Base-by-base conservation (phyloP, 2,329 filamentous ascomycete genomes). In the Alternaria postmessia region DNA sequence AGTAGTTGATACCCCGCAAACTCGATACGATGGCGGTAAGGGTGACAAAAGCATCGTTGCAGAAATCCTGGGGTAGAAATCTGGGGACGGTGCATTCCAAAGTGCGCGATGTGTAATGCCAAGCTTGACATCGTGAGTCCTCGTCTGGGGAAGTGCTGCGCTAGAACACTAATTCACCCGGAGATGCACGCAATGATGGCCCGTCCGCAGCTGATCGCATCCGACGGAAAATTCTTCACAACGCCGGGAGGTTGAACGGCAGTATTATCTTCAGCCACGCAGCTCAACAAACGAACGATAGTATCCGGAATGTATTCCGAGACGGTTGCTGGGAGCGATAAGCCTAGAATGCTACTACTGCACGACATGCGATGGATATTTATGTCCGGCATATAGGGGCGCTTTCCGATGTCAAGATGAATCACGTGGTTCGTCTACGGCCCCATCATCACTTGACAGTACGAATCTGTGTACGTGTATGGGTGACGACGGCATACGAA, bases 51-150 rank as follows among this genome's bases (percentile, higher is more conserved):
- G 39, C 42, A 20, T 52, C 41, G 47, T 34, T n/a, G 32, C 30
- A 39, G 47, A 47, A 44, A 46, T 46, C 38, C 57, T 38, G 57
- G 57, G 57, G 57, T 60, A 60, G 44, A 46, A 46, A 51, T 52
- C 53, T 18, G 53, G 53, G 53, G 56, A 47, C 36, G 30, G 36
- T 41, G 43, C 53, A 30, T 41, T 41, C 11, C 20, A 52, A 47
- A 30, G 20, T 26, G 22, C 57, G 57, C 57, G 41, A 60, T 60
- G 54, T 51, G 53, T 60, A 60, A 60, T 60, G 57, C 57, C 57
- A 60, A 60, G 57, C 53, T 47, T 26, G n/a, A 30, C 11, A 28
- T 9, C 3, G 36, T 18, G 32, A 55, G 24, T 55, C 18, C 30
- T 38, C 41, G 7, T 48, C 36, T 38, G 34, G 41, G 36, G 26